These are phyloP conservation scores for Macrolepiota dolichaula DNA, from an alignment of 768 basidiomycete species.

Conservation along the genomic window DNA sequence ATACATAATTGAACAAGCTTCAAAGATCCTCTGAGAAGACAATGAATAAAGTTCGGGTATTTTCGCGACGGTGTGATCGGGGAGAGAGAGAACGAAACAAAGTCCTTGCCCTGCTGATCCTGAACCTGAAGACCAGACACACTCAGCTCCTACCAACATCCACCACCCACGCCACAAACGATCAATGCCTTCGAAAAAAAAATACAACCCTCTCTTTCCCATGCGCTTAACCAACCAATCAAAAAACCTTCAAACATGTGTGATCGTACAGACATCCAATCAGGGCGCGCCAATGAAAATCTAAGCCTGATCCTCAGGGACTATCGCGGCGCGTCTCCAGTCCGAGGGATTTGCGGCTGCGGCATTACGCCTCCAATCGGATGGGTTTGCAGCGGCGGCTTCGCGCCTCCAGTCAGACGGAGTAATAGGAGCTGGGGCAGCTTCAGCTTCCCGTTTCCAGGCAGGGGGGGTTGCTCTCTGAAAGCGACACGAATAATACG, in stretches of 20 bases:
- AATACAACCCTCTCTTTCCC: not conserved
- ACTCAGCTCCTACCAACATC: not conserved
- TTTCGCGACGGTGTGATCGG: not conserved
- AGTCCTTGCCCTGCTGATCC: not conserved
- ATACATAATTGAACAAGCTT: not conserved
- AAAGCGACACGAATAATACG: not conserved
- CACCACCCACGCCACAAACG: not conserved
- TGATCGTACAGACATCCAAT: not conserved
- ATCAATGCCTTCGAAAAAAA: not conserved
- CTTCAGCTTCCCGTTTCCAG: slow-evolving; percentile 3
- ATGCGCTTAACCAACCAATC: not conserved
- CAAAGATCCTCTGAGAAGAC: not conserved
- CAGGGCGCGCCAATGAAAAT: not conserved
- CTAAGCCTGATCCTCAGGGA: not conserved
- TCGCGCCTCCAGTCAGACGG: slow-evolving; percentile 18
- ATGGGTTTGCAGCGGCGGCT: slow-evolving; percentile 12
- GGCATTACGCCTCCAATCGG: slow-evolving; percentile 13
- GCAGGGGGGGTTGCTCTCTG: slow-evolving; percentile 5
- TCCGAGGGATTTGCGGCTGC: not conserved
- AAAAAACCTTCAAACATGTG: not conserved
- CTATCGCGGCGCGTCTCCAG: slow-evolving; percentile 7
- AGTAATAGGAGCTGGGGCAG: no score
- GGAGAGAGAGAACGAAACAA: not conserved
- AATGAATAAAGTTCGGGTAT: not conserved
- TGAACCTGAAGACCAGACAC: no score